phyloP scores from a whole-genome alignment of 2,329 filamentous ascomycete genomes.

The Penicillium hesseltinei region DNA sequence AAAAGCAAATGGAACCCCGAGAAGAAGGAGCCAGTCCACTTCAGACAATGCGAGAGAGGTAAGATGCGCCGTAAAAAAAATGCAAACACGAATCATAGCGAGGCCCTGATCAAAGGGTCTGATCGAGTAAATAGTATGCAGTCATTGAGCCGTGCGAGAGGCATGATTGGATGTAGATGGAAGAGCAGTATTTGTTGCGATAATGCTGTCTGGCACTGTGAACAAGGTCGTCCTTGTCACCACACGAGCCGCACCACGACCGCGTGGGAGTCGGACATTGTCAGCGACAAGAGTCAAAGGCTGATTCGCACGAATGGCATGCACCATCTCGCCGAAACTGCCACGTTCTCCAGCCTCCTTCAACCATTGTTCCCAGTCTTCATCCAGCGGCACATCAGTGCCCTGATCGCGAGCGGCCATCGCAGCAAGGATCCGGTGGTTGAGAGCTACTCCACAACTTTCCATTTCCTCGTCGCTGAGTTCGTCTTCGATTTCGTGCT shows the following conservation, averaged over 20 bases:
- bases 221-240: constrained; percentile 18
- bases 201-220: constrained; percentile 21
- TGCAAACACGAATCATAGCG: constrained; percentile 13
- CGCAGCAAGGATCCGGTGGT: constrained; percentile 53
- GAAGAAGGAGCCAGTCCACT: constrained; percentile 20
- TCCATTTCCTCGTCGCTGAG: constrained; percentile 48
- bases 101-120: background rate
- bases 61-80: constrained; percentile 13
- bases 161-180: constrained; percentile 25
- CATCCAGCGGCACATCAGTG: constrained; percentile 44
- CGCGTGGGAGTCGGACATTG: constrained; percentile 20
- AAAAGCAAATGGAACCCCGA: constrained; percentile 1
- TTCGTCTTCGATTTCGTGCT: constrained; percentile 40
- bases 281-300: constrained; percentile 33
- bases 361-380: constrained; percentile 58
- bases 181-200: constrained; percentile 21
- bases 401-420: constrained; percentile 54
- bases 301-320: constrained; percentile 39
- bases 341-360: constrained; percentile 57
- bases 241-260: constrained; percentile 18
- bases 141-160: constrained; percentile 29
- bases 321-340: constrained; percentile 41
- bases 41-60: constrained; percentile 8
- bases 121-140: background rate
- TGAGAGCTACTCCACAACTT: constrained; percentile 52